Conservation (phyloP, 1,284 basidiomycete genomes). For the Ceratobasidium sp. region DNA sequence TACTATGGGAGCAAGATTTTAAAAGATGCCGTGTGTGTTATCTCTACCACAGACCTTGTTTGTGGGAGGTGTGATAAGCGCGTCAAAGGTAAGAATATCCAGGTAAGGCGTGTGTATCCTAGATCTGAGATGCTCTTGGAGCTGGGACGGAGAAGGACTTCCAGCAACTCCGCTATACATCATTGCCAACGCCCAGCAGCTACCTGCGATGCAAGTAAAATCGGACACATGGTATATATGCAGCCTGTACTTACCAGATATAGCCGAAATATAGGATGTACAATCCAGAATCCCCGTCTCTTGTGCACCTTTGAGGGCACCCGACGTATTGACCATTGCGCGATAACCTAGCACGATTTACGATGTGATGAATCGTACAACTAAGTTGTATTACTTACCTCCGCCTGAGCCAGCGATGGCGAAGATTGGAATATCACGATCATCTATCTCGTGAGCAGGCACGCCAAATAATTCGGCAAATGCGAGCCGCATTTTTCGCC, state of each 20-base stretch:
- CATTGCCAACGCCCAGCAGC: constrained; percentile 53
- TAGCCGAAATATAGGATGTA: constrained; percentile 51
- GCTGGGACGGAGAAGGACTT: constrained; percentile 43
- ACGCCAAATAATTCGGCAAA: constrained; percentile 53
- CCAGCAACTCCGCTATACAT: constrained; percentile 53
- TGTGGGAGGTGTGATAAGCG: constrained; percentile 50
- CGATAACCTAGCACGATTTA: constrained; percentile 47
- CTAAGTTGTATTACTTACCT: constrained; percentile 43
- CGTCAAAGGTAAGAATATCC: constrained; percentile 50
- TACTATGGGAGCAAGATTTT: constrained; percentile 39
- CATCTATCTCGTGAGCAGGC: constrained; percentile 49
- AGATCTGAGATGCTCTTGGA: constrained; percentile 48
- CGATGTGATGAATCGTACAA: not conserved
- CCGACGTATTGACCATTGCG: constrained; percentile 55
- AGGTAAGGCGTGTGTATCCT: constrained; percentile 52
- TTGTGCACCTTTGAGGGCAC: constrained; percentile 50
- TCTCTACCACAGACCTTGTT: constrained; percentile 47
- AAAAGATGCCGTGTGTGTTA: not conserved
- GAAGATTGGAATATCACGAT: constrained; percentile 53
- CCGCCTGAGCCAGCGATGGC: constrained; percentile 55
- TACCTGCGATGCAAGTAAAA: constrained; percentile 42
- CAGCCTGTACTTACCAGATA: constrained; percentile 45
- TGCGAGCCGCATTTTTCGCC: constrained; percentile 47
- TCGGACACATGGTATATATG: not conserved
- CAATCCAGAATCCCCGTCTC: constrained; percentile 50